Base-by-base conservation (phyloP, 2,329 filamentous ascomycete species). In the Pseudocercospora ulei region DNA sequence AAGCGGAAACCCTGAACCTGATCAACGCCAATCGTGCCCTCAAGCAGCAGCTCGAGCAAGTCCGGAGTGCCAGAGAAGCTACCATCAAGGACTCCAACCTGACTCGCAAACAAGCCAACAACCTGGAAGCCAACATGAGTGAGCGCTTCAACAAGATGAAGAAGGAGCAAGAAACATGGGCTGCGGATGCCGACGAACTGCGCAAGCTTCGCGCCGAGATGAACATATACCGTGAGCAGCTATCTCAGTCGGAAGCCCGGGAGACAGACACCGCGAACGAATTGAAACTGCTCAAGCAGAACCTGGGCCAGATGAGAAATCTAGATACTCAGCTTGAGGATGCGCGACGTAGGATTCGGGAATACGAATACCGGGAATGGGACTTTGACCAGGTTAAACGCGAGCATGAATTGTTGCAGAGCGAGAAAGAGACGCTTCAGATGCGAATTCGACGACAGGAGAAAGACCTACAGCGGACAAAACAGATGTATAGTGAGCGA, bases 1-100 rank as follows among this genome's bases (percentile, higher is more conserved):
- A 88, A 56, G 82, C 83, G 0, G 82, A 90, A 56, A 85, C 80
- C 1, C 82, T 88, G 49, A 85, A 86, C 37, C 64, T 90, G 3
- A 75, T 88, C 47, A 80, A 85, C 51, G 77, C 73, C 11, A 88
- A 87, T 55, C 76, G 81, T 11, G 76, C 75, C 12, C 63, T 88
- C 18, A 83, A 80, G 57, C 75, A 75, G 38, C 78, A 81, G 37
- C 70, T 85, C 5, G 56, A 59, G n/a, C 56, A 58, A 35, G 47
- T 58, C n/a, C 52, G 53, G 25, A 52, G 44, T 31, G 56, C 55
- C 20, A 53, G 56, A 14, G 55, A 58, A 28, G 50, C 53, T 1
- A 57, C 56, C 2, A 47, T 57, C 35, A 57, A 56, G 25, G 56
- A 59, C 35, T 53, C 55, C 2, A 52, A 51, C 7, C 46, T 59